These are phyloP conservation scores for Botrytis pseudocinerea DNA, from an alignment of 2,329 filamentous ascomycete species.

Conservation along the genomic window DNA sequence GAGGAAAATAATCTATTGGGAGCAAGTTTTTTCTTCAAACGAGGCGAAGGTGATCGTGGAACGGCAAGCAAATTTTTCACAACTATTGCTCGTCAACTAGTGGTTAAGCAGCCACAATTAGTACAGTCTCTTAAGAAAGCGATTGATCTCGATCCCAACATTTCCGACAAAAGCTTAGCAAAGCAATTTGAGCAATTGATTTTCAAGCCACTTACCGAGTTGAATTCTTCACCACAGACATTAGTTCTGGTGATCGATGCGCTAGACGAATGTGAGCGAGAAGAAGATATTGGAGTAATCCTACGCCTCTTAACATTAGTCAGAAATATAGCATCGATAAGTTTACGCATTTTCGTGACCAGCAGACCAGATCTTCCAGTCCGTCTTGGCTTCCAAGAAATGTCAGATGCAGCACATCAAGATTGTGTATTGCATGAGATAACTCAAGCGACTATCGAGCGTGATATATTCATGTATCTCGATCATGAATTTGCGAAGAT, in stretches of 20 bases:
- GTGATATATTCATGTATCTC: slow-evolving; percentile 28
- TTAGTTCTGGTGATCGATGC: slow-evolving; percentile 39
- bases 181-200: slow-evolving; percentile 48
- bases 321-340: slow-evolving; percentile 17
- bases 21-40: slow-evolving; percentile 40
- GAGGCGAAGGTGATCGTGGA: slow-evolving; percentile 33
- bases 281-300: slow-evolving; percentile 32
- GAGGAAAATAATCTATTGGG: slow-evolving; percentile 32
- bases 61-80: slow-evolving; percentile 40
- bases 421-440: slow-evolving; percentile 26
- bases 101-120: slow-evolving; percentile 37
- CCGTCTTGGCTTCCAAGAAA: slow-evolving; percentile 28
- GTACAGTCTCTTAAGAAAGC: slow-evolving; percentile 35
- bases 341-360: slow-evolving; percentile 38
- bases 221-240: background rate
- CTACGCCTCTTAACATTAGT: slow-evolving; percentile 32
- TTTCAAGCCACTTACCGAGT: slow-evolving; percentile 40
- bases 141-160: slow-evolving; percentile 40
- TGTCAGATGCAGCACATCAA: slow-evolving; percentile 14
- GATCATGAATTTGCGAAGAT: slow-evolving; percentile 26
- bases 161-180: slow-evolving; percentile 37
- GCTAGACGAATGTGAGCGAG: slow-evolving; percentile 39
- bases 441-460: slow-evolving; percentile 24
- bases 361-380: slow-evolving; percentile 39
- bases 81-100: slow-evolving; percentile 39